A percentile compares a stretch with the other conserved stretches of the same genome.
These are phyloP conservation scores for Exophiala phaeomuriformis DNA, from an alignment of 2,329 filamentous ascomycete species.

Conservation along the genomic window DNA sequence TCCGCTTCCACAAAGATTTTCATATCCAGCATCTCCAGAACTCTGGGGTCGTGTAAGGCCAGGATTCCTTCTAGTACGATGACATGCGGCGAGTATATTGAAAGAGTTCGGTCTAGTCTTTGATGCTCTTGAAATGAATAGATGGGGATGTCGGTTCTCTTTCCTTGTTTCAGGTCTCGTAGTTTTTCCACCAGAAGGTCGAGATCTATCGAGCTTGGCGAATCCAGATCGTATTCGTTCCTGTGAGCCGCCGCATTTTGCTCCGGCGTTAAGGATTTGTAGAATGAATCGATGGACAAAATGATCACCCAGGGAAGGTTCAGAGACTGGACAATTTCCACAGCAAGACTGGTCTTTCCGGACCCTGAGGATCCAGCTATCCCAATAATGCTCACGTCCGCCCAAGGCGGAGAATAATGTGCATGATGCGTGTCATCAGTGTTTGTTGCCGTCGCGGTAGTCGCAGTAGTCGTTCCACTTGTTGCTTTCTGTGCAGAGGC, in stretches of 20 bases:
- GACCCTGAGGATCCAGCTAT: slow-evolving; percentile 94
- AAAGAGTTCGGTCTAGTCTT: slow-evolving; percentile 68
- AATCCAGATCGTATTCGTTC: slow-evolving; percentile 95
- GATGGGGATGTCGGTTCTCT: slow-evolving; percentile 70
- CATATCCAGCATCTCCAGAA: slow-evolving; percentile 82
- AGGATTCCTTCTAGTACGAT: slow-evolving; percentile 94
- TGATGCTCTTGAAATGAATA: slow-evolving; percentile 95
- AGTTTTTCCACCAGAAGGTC: slow-evolving; percentile 75
- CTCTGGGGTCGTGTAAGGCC: slow-evolving; percentile 78
- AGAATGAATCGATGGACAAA: slow-evolving; percentile 97
- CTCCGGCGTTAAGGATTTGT: slow-evolving; percentile 77
- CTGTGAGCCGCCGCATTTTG: slow-evolving; percentile 72
- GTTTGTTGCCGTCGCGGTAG: background rate
- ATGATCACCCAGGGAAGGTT: slow-evolving; percentile 98
- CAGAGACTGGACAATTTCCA: slow-evolving; percentile 81
- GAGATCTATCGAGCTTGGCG: slow-evolving; percentile 91
- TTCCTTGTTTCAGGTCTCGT: slow-evolving; percentile 75
- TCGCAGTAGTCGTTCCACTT: background rate
- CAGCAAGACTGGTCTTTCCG: slow-evolving; percentile 85
- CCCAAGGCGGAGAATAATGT: slow-evolving; percentile 92
- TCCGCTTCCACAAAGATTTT: slow-evolving; percentile 98
- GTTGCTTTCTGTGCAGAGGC: slow-evolving; percentile 6
- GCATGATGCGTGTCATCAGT: slow-evolving; percentile 35
- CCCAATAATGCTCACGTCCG: slow-evolving; percentile 90
- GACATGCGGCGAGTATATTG: slow-evolving; percentile 93